These are phyloP conservation scores for Naganishia cerealis DNA, from an alignment of 1,284 basidiomycete genomes.

Conservation along the genomic window DNA sequence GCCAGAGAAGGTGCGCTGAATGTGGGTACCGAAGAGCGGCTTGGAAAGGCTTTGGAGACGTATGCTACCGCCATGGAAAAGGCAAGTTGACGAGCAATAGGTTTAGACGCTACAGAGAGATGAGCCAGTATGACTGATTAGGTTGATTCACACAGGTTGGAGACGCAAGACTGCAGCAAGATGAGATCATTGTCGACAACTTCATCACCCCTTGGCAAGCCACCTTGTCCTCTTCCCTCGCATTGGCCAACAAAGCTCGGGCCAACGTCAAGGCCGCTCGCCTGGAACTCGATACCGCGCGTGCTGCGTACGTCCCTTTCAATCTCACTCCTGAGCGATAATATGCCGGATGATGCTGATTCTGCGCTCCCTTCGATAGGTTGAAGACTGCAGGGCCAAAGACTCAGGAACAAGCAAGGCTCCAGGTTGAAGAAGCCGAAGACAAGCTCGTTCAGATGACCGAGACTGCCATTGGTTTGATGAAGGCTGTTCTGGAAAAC, in stretches of 20 bases:
- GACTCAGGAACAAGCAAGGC: constrained; percentile 80
- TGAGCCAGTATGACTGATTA: not conserved
- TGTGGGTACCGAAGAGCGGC: constrained; percentile 62
- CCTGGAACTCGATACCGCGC: constrained; percentile 72
- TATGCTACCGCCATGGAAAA: constrained; percentile 85
- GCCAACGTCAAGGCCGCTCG: constrained; percentile 81
- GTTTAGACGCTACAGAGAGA: not conserved
- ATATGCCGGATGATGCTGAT: constrained; percentile 1
- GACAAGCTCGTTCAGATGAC: constrained; percentile 96
- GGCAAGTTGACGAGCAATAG: constrained; percentile 42
- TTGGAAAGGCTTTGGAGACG: constrained; percentile 72
- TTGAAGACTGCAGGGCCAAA: constrained; percentile 72
- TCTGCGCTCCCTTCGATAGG: constrained; percentile 52
- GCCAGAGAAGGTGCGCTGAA: constrained; percentile 70
- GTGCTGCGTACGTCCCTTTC: constrained; percentile 51
- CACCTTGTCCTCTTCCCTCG: constrained; percentile 75
- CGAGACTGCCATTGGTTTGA: constrained; percentile 93
- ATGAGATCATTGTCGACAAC: constrained; percentile 67
- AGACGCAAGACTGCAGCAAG: constrained; percentile 79
- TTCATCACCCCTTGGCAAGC: constrained; percentile 91
- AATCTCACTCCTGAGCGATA: not conserved
- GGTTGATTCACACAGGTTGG: constrained; percentile 60
- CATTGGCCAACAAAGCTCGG: constrained; percentile 84
- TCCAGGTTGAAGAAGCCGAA: constrained; percentile 89
- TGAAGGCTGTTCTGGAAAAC: constrained; percentile 97